phyloP scores from a whole-genome alignment of 2,329 filamentous ascomycete species.

The Diaporthe batatas region DNA sequence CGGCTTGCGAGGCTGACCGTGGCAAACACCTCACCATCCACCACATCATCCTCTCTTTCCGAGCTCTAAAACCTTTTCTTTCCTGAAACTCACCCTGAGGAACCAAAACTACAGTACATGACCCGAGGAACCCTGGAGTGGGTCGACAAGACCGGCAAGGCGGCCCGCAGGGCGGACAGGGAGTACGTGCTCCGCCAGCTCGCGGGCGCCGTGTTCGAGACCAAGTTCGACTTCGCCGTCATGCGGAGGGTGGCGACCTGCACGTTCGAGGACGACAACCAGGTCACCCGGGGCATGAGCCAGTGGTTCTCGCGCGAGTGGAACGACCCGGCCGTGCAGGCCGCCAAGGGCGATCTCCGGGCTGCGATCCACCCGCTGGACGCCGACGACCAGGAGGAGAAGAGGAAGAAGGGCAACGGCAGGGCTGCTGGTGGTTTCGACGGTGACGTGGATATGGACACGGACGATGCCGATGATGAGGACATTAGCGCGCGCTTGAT shows the following conservation, averaged over 20 bases:
- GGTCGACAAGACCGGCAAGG: background rate
- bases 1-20: background rate
- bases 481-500: background rate
- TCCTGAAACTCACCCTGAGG: background rate
- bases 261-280: background rate
- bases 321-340: slow-evolving; percentile 3
- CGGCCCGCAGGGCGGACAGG: background rate
- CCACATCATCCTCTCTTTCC: background rate
- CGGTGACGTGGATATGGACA: too few species aligned
- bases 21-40: background rate
- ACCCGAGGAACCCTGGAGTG: background rate
- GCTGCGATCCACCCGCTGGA: background rate
- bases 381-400: background rate
- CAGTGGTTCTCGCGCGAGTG: slow-evolving; percentile 10
- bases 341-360: background rate
- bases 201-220: background rate
- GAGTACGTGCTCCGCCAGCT: background rate
- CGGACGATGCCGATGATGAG: background rate
- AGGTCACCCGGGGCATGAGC: background rate
- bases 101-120: background rate
- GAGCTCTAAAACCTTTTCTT: fast-evolving
- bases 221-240: background rate
- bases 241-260: background rate
- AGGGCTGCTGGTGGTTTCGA: too few species aligned
- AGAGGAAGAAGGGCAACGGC: background rate